Evolutionary conservation across 1,284 basidiomycete species (phyloP).

Genomic region (Trametes versicolor): DNA sequence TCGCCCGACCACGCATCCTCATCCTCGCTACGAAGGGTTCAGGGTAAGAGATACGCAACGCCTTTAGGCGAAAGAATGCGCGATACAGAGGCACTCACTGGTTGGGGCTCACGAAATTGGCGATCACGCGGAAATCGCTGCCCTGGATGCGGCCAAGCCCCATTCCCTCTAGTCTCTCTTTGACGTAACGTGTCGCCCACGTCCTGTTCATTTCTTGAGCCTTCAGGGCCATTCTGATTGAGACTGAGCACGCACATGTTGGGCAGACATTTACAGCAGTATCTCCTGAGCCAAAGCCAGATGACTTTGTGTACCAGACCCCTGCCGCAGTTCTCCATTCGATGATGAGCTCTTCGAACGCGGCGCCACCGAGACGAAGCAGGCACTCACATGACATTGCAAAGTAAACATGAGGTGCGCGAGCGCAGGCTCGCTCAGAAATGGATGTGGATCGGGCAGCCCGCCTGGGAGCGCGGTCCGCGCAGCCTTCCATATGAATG

Average conservation of each 20-base stretch:
- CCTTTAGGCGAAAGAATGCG: no score
- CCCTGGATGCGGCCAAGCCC: no score
- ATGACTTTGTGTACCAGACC: slow-evolving; percentile 1
- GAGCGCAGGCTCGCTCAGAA: slow-evolving; percentile 43
- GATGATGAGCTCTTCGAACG: no score
- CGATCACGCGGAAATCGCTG: no score
- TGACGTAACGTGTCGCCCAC: background rate
- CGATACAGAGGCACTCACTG: no score
- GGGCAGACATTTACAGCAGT: slow-evolving; percentile 4
- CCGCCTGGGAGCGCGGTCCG: background rate
- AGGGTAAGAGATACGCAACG: no score
- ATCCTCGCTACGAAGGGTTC: no score
- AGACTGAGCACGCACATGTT: background rate
- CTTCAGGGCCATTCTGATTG: no score
- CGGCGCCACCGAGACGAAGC: background rate
- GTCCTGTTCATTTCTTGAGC: background rate
- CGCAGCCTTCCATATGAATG: background rate
- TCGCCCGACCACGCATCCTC: no score
- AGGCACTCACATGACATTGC: background rate
- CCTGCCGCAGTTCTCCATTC: slow-evolving; percentile 8
- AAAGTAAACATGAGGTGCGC: slow-evolving; percentile 35
- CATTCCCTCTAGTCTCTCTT: no score
- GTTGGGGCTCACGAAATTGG: no score
- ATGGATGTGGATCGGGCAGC: background rate
- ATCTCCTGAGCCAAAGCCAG: slow-evolving; percentile 14